Base-by-base conservation (phyloP, 441 rosid species). In the Macaranga tanarius region DNA sequence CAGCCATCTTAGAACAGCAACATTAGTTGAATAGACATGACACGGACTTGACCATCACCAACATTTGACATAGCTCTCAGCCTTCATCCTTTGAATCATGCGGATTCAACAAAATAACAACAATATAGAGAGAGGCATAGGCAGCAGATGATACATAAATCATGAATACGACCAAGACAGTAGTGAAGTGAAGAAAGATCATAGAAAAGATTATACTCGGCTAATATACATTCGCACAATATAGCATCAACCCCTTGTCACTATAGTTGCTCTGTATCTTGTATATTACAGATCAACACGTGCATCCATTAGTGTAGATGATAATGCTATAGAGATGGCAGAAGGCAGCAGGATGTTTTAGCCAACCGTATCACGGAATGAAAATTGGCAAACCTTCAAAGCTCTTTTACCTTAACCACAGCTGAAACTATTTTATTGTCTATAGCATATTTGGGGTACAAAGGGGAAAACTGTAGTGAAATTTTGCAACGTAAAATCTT, bases 151-250 rank as follows among this genome's bases (percentile, higher is more conserved):
- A 42, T 7, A 10, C 45, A 19, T 9, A 26, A 31, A 16, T 52
- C 11, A 28, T 44, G 26, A 9, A 55, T 19, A n/a, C 17, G 26
- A 25, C 10, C 25, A 51, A n/a, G 2, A 67, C 20, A n/a, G 48
- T n/a, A 38, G 64, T 8, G 20, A 25, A 47, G 28, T 26, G 16
- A 23, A 31, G 19, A 31, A 31, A 31, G 38, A 31, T 31, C 0
- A 31, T 31, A 31, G 38, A 31, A 31, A 31, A 31, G 38, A 31
- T 31, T 10, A 28, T 15, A 48, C 28, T 31, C 12, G 12, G 65
- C 73, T 65, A 73, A 81, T 77, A 67, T 79, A 81, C 83, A 84
- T 63, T 75, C 74, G 67, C 80, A 71, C 80, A 69, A 81, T 75
- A 67, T 65, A 76, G 75, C 58, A 76, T 77, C 62, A 74, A 79